phyloP scores from a whole-genome alignment of 805 yeast genomes.

The Isabelozyma gotoi region DNA sequence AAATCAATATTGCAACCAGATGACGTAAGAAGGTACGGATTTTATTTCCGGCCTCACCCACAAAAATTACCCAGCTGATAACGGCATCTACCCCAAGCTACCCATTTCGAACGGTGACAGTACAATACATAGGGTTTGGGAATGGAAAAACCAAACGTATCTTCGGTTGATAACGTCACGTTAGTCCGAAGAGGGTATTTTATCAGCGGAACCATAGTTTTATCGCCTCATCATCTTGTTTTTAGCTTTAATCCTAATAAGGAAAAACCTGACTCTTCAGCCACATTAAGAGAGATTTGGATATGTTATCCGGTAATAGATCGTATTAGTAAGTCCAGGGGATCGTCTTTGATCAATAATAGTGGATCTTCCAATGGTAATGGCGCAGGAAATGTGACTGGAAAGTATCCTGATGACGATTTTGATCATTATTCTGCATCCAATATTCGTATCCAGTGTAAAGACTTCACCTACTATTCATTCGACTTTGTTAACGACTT shows the following conservation, averaged over 20 bases:
- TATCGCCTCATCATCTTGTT: slow-evolving; percentile 38
- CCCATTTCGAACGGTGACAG: too few relatives aligned
- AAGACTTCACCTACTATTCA: slow-evolving; percentile 81
- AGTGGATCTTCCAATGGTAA: slow-evolving; percentile 6
- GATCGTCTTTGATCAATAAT: slow-evolving; percentile 45
- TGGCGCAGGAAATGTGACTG: slow-evolving; percentile 8
- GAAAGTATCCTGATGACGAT: slow-evolving; percentile 8
- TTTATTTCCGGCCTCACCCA: not conserved
- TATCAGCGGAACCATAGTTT: slow-evolving; percentile 34
- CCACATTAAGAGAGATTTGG: slow-evolving; percentile 69
- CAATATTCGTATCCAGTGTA: slow-evolving; percentile 69
- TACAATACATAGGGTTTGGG: not conserved
- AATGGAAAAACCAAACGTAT: slow-evolving; percentile 29
- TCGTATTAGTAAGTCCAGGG: slow-evolving; percentile 54
- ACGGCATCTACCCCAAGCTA: not conserved
- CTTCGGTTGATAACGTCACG: slow-evolving; percentile 37
- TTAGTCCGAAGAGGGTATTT: slow-evolving; percentile 39
- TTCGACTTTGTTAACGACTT: slow-evolving; percentile 65
- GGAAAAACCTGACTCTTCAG: not conserved
- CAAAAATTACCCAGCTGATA: not conserved
- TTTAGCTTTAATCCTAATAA: slow-evolving; percentile 26
- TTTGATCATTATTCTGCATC: slow-evolving; percentile 44
- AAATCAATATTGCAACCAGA: not conserved
- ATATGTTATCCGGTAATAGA: slow-evolving; percentile 84
- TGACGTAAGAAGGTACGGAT: not conserved